phyloP scores from a whole-genome alignment of 2,329 filamentous ascomycete genomes.

The Aspergillus tubingensis region DNA sequence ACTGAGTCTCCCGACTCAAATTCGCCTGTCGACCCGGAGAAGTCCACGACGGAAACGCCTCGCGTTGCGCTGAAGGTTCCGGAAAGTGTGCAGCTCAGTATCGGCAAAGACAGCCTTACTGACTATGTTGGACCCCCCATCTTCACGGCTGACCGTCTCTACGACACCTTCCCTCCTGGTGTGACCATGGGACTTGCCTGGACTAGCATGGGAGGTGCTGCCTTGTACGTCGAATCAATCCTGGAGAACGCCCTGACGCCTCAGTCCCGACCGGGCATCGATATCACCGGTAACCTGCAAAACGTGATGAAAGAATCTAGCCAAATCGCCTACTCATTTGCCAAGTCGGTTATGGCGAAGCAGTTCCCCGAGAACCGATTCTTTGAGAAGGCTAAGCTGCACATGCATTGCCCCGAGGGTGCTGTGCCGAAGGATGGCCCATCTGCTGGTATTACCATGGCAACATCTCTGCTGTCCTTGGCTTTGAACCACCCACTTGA shows the following conservation, averaged over 20 bases:
- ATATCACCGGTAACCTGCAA: conserved; percentile 93
- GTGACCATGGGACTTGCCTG: conserved; percentile 98
- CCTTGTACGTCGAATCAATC: conserved; percentile 96
- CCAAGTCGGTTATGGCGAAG: conserved; percentile 83
- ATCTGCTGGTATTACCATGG: conserved; percentile 96
- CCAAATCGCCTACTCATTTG: conserved; percentile 91
- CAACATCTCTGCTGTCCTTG: conserved; percentile 84
- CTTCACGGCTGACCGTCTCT: conserved; percentile 92
- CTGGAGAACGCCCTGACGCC: conserved; percentile 78
- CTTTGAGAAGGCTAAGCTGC: conserved; percentile 92
- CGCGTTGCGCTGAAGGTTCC: conserved; percentile 80
- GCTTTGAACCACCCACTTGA: conserved; percentile 76
- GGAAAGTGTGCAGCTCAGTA: conserved; percentile 80
- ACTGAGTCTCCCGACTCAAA: conserved; percentile 67
- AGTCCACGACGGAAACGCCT: conserved; percentile 57
- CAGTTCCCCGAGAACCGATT: conserved; percentile 89
- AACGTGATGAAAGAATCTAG: conserved; percentile 98
- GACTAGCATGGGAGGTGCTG: conserved; percentile 95
- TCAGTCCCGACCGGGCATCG: conserved; percentile 73
- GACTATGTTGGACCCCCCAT: conserved; percentile 96
- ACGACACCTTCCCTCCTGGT: conserved; percentile 88
- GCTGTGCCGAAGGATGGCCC: conserved; percentile 93
- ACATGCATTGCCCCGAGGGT: conserved; percentile 94
- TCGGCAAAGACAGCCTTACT: conserved; percentile 85
- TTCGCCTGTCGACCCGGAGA: conserved; percentile 50